phyloP scores from a whole-genome alignment of 2,329 filamentous ascomycete species.

The Alternaria viburni region DNA sequence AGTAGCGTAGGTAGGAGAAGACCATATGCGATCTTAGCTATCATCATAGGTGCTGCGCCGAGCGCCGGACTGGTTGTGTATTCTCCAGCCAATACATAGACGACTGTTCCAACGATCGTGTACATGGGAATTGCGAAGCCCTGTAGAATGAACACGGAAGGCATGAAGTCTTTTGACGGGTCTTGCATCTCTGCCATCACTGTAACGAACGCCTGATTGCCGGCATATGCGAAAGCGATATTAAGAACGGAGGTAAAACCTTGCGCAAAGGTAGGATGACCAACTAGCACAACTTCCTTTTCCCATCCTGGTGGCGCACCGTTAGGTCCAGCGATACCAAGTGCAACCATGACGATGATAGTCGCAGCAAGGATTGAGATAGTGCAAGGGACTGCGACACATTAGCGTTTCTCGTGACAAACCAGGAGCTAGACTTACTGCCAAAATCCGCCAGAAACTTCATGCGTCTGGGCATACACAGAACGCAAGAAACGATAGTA shows the following conservation, averaged over 20 bases:
- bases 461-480: slow-evolving; percentile 33
- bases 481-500: slow-evolving; percentile 61
- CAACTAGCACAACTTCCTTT: background rate
- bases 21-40: slow-evolving; percentile 70
- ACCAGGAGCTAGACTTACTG: background rate
- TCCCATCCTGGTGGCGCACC: slow-evolving; percentile 11
- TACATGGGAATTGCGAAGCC: slow-evolving; percentile 65
- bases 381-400: slow-evolving; percentile 47
- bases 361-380: slow-evolving; percentile 67
- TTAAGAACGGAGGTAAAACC: slow-evolving; percentile 49
- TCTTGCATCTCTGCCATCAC: slow-evolving; percentile 69
- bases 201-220: slow-evolving; percentile 69
- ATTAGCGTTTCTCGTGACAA: background rate
- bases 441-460: slow-evolving; percentile 17
- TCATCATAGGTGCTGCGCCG: slow-evolving; percentile 60
- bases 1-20: slow-evolving; percentile 72
- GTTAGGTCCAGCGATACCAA: slow-evolving; percentile 57
- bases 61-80: slow-evolving; percentile 68
- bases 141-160: slow-evolving; percentile 61
- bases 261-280: slow-evolving; percentile 11
- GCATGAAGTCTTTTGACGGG: slow-evolving; percentile 61
- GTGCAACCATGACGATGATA: slow-evolving; percentile 68
- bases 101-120: slow-evolving; percentile 66
- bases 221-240: slow-evolving; percentile 71
- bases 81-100: slow-evolving; percentile 68